Evolutionary conservation across 1,284 basidiomycete species (phyloP).

Genomic region (Tylopilus sp.): DNA sequence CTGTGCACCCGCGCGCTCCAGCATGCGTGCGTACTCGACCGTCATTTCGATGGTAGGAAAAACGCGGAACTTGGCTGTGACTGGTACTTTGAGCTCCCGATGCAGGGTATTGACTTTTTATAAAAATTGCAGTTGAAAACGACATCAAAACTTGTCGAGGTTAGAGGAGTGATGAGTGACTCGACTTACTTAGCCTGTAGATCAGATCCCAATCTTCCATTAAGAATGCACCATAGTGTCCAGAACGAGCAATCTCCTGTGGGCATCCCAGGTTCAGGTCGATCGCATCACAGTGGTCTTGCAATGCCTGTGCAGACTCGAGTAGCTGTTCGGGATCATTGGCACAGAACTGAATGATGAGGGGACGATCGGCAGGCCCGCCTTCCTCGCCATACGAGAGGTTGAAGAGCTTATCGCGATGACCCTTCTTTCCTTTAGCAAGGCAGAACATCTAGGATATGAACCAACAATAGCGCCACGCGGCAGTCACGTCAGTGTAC

Average conservation of each 20-base stretch:
- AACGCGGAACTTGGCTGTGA: slow-evolving; percentile 95
- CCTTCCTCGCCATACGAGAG: slow-evolving; percentile 67
- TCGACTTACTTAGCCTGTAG: slow-evolving; percentile 68
- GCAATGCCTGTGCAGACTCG: slow-evolving; percentile 68
- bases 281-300: slow-evolving; percentile 82
- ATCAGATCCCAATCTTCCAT: slow-evolving; percentile 95
- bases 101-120: slow-evolving; percentile 78
- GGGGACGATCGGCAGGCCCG: slow-evolving; percentile 64
- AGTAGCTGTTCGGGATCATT: slow-evolving; percentile 84
- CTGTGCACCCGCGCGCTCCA: slow-evolving; percentile 93
- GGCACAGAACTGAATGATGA: slow-evolving; percentile 93
- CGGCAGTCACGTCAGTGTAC: not conserved
- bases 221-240: slow-evolving; percentile 87
- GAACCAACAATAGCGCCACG: not conserved
- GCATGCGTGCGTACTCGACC: slow-evolving; percentile 90
- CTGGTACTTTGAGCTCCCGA: slow-evolving; percentile 79
- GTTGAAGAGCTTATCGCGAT: slow-evolving; percentile 68
- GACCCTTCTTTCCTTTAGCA: slow-evolving; percentile 45
- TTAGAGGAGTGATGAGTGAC: not conserved
- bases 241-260: slow-evolving; percentile 89
- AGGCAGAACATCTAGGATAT: slow-evolving; percentile 60
- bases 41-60: slow-evolving; percentile 87
- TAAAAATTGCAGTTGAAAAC: not conserved
- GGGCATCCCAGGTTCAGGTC: slow-evolving; percentile 97
- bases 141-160: not conserved